A percentile compares a stretch with the other conserved stretches of the same genome.
phyloP scores from a whole-genome alignment of 1,139 yeast species.

The Candida sanyaensis region DNA sequence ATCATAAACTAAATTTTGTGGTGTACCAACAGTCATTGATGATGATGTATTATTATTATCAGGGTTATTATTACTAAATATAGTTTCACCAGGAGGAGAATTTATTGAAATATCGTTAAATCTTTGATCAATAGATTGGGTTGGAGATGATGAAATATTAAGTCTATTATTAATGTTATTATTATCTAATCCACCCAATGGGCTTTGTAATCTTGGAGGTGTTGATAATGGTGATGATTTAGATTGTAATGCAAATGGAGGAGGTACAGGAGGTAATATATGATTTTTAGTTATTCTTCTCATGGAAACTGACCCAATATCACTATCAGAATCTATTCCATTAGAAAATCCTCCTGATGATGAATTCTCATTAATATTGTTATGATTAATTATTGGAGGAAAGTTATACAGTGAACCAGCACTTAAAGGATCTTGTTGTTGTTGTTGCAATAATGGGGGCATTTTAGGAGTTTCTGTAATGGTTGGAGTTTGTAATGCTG shows the following conservation, averaged over 20 bases:
- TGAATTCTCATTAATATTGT: neutral
- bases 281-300: neutral
- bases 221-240: slow-evolving; percentile 14
- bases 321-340: slow-evolving; percentile 3
- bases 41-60: neutral
- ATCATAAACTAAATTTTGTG: slow-evolving; percentile 13
- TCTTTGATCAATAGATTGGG: neutral
- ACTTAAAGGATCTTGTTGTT: slow-evolving; percentile 6
- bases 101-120: slow-evolving; percentile 7
- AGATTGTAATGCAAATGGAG: slow-evolving; percentile 15
- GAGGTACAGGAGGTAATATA: slow-evolving; percentile 11
- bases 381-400: slow-evolving; percentile 5
- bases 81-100: slow-evolving; percentile 12
- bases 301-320: slow-evolving; percentile 1
- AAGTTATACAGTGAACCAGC: slow-evolving; percentile 10
- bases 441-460: slow-evolving; percentile 11
- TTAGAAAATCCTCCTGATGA: neutral
- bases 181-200: slow-evolving; percentile 7
- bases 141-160: neutral
- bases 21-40: neutral
- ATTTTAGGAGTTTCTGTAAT: slow-evolving; percentile 15
- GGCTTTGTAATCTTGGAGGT: slow-evolving; percentile 16
- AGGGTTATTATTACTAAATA: neutral
- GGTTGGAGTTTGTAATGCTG: slow-evolving; percentile 12
- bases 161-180: neutral